Base-by-base conservation (phyloP, 306 rosid genomes). In the Oemleria cerasiformis region DNA sequence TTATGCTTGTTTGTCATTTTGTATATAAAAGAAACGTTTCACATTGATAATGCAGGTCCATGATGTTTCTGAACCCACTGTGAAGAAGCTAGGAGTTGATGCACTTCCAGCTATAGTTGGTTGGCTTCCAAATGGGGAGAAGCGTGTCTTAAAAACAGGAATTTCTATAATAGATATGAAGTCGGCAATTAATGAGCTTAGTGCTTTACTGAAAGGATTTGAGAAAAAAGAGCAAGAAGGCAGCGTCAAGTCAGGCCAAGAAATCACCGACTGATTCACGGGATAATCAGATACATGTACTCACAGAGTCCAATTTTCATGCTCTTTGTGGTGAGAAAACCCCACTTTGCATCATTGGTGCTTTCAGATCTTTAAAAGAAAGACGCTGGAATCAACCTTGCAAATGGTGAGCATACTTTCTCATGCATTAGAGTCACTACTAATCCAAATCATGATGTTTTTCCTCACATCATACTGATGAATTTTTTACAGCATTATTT, bases 291-390 rank as follows among this genome's bases (percentile, higher is more conserved):
- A 74, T 91, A 78, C 88, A 80, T 34, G 67, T 87, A 51, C 82
- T 94, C 81, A 80, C 88, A 19, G 56, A 41, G n/a, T 80, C 78
- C 47, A 91, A 89, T 84, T 87, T 86, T 44, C 84, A 89, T 59
- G 71, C 16, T 66, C 68, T 91, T 0, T 94, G 97, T 63, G 92
- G 97, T 34, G 88, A 86, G 78, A 77, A 44, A 70, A 77, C 90
- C 75, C 96, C 98, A 2, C 88, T 94, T 76, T 94, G 98, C 81
- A 72, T 91, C 53, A 81, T 94, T 65, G 98, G 96, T 78, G 91
- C 87, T 45, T 91, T 87, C 79, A 87, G 80, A 78, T 87, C 96
- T 70, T 86, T 88, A 14, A 86, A 72, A 76, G 84, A 81, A 55
- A 86, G 75, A 89, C 84, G 74, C 79, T 94, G 72, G 88, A 87